phyloP scores from a whole-genome alignment of 805 yeast species.

The Metschnikowia shivogae region DNA sequence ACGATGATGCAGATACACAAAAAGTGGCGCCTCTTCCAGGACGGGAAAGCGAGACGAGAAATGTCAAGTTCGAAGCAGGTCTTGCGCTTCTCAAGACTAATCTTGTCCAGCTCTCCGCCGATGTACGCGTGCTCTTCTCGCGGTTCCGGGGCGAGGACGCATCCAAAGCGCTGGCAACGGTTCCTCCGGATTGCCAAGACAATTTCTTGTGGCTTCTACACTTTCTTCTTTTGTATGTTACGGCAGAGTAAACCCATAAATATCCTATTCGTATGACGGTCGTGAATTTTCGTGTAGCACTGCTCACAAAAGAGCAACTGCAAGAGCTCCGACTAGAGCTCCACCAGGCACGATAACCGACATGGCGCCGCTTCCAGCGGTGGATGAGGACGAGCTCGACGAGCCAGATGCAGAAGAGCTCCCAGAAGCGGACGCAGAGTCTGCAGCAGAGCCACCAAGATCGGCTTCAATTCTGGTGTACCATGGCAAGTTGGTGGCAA shows the following conservation, averaged over 20 bases:
- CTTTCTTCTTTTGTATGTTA: conserved; percentile 32
- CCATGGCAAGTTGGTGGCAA: conserved; percentile 36
- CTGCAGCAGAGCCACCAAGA: conserved; percentile 7
- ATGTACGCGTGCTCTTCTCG: conserved; percentile 17
- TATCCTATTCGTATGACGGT: neutral
- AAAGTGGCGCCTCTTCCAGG: conserved; percentile 1
- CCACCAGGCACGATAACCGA: conserved; percentile 26
- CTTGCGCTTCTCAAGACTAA: conserved; percentile 30
- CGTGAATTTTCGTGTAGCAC: neutral
- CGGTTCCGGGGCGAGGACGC: conserved; percentile 10
- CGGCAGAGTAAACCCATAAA: conserved; percentile 16
- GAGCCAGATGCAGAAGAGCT: conserved; percentile 1
- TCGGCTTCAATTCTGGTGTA: conserved; percentile 21
- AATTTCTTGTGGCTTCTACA: conserved; percentile 40
- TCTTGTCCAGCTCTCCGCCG: conserved; percentile 23
- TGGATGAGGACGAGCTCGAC: neutral
- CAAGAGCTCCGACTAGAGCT: conserved; percentile 31
- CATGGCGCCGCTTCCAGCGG: conserved; percentile 13
- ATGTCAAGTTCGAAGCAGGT: conserved; percentile 32
- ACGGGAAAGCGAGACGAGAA: conserved; percentile 7
- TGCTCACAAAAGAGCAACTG: conserved; percentile 29
- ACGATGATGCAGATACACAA: conserved; percentile 16
- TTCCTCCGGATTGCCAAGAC: conserved; percentile 38
- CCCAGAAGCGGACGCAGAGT: neutral
- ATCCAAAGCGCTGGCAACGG: conserved; percentile 10